A percentile compares a stretch with the other conserved stretches of the same genome.
Evolutionary conservation across 1,284 basidiomycete species (phyloP).

Genomic region (Salmacisia buchloeana): DNA sequence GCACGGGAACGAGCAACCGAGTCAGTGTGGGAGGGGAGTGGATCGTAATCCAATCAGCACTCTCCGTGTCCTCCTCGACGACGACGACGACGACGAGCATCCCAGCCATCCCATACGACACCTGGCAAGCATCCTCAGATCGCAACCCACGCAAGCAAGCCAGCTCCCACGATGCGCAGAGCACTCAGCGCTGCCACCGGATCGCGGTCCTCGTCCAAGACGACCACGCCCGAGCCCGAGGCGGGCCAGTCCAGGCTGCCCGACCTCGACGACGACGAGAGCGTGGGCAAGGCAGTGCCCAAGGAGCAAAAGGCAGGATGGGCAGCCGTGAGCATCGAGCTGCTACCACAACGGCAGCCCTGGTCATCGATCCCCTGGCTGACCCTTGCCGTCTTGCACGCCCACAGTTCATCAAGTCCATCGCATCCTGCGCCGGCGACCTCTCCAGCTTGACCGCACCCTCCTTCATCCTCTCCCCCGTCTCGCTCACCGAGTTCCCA

Average conservation of each 20-base stretch:
- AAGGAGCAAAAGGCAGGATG: slow-evolving; percentile 40
- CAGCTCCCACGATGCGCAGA: background rate
- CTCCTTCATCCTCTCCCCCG: slow-evolving; percentile 54
- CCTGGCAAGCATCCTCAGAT: too few relatives aligned
- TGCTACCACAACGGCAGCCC: background rate
- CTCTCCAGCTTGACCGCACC: slow-evolving; percentile 89
- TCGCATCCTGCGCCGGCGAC: slow-evolving; percentile 62
- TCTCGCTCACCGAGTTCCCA: slow-evolving; percentile 46
- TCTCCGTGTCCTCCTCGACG: too few relatives aligned
- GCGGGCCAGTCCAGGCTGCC: background rate
- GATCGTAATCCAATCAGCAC: too few relatives aligned
- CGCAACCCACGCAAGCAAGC: too few relatives aligned
- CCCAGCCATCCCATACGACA: too few relatives aligned
- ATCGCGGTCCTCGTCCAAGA: background rate
- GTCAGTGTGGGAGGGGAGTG: too few relatives aligned
- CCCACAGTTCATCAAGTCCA: slow-evolving; percentile 42
- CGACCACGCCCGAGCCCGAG: background rate
- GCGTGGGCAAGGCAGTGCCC: slow-evolving; percentile 16
- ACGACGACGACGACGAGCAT: too few relatives aligned
- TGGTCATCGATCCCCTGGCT: background rate
- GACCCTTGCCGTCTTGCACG: background rate
- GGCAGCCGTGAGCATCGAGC: slow-evolving; percentile 18
- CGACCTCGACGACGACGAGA: slow-evolving; percentile 15
- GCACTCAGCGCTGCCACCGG: slow-evolving; percentile 7
- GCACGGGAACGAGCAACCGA: too few relatives aligned